Evolutionary conservation across 768 basidiomycete genomes (phyloP).

Genomic region (Brasilioporus rufonigricans): DNA sequence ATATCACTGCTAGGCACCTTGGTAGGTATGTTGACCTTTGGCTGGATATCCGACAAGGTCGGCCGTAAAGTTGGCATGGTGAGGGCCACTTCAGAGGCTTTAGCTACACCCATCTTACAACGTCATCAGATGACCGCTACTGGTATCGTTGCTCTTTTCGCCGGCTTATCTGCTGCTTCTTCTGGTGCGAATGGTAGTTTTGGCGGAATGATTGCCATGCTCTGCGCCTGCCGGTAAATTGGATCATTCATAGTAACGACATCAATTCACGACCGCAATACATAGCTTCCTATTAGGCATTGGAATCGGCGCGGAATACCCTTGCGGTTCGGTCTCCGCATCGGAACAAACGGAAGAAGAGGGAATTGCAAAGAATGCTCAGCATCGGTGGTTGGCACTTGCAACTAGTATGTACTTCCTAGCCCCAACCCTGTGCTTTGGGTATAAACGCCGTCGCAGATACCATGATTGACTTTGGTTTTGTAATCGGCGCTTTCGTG

Average conservation of each 20-base stretch:
- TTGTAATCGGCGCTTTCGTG: slow-evolving; percentile 76
- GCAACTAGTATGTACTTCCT: slow-evolving; percentile 69
- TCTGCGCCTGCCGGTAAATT: slow-evolving; percentile 70
- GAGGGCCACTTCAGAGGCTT: slow-evolving; percentile 9
- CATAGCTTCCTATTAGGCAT: slow-evolving; percentile 83
- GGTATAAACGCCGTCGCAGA: slow-evolving; percentile 39
- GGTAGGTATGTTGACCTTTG: slow-evolving; percentile 82
- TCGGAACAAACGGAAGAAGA: slow-evolving; percentile 89
- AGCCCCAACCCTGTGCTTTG: neutral
- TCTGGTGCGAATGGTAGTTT: slow-evolving; percentile 72
- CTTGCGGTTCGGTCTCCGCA: slow-evolving; percentile 85
- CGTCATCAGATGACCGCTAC: slow-evolving; percentile 68
- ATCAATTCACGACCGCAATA: neutral
- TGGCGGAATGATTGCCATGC: slow-evolving; percentile 72
- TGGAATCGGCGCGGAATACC: slow-evolving; percentile 87
- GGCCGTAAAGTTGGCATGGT: slow-evolving; percentile 91
- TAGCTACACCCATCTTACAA: slow-evolving; percentile 10
- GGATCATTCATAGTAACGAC: neutral
- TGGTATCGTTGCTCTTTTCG: slow-evolving; percentile 82
- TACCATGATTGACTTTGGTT: slow-evolving; percentile 83
- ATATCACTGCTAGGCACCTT: slow-evolving; percentile 74
- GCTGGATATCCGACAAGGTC: slow-evolving; percentile 82
- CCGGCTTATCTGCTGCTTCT: slow-evolving; percentile 78
- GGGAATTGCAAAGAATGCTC: slow-evolving; percentile 72
- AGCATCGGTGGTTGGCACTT: slow-evolving; percentile 83